A percentile compares a stretch with the other conserved stretches of the same genome.
phyloP scores from a whole-genome alignment of 257 asterid species.

The Eustoma russellianum region DNA sequence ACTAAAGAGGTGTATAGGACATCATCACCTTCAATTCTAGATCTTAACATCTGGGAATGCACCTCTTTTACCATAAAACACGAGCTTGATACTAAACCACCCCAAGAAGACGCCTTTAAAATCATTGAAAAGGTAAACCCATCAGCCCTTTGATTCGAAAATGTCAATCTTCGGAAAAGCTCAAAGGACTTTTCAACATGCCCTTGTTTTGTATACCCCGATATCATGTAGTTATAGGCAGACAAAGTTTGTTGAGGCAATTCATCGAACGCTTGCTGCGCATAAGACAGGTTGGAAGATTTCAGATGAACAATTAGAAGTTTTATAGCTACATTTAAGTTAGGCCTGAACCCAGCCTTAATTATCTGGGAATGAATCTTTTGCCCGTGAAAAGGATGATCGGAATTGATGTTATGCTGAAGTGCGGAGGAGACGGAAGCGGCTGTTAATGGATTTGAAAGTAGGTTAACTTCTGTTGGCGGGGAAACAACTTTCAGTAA shows the following conservation, averaged over 20 bases:
- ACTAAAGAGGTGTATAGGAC: slow-evolving; percentile 72
- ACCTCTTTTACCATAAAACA: slow-evolving; percentile 35
- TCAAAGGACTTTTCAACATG: slow-evolving; percentile 29
- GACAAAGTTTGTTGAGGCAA: slow-evolving; percentile 60
- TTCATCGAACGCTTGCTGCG: slow-evolving; percentile 67
- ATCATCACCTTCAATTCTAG: slow-evolving; percentile 43
- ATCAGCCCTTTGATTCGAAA: slow-evolving; percentile 49
- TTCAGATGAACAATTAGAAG: slow-evolving; percentile 48
- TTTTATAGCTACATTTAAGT: slow-evolving; percentile 62
- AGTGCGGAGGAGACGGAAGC: slow-evolving; percentile 38
- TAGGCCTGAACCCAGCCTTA: slow-evolving; percentile 57
- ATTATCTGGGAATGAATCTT: slow-evolving; percentile 67
- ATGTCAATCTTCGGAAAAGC: slow-evolving; percentile 42
- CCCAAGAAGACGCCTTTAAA: slow-evolving; percentile 52
- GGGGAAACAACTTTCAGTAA: slow-evolving; percentile 9
- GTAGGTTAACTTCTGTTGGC: slow-evolving; percentile 11
- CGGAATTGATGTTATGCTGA: slow-evolving; percentile 61
- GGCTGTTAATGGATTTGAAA: slow-evolving; percentile 15
- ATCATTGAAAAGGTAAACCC: slow-evolving; percentile 66
- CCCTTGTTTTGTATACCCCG: slow-evolving; percentile 58
- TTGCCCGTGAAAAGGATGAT: slow-evolving; percentile 54
- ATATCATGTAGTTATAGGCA: slow-evolving; percentile 75
- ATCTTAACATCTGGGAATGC: slow-evolving; percentile 54
- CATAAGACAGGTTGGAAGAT: slow-evolving; percentile 38
- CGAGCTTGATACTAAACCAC: slow-evolving; percentile 11